Evolutionary conservation across 495 filamentous ascomycete species (phyloP), one percentile per base, ranked within the genome.

Genomic region (Xylaria acuta): DNA sequence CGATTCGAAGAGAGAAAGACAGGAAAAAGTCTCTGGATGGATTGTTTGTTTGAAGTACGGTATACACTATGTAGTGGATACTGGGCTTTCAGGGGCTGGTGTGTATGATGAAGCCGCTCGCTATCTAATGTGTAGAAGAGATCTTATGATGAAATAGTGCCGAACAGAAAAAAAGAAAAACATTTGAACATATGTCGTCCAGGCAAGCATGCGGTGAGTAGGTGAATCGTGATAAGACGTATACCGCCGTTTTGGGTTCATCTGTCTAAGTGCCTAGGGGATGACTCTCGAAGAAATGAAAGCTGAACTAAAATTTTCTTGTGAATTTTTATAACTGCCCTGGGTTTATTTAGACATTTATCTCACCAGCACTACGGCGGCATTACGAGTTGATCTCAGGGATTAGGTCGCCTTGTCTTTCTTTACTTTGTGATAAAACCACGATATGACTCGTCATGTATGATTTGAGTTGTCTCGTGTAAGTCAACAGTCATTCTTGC

Each of bases 101-200:
- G 40, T 30, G n/a, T n/a, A 30, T n/a, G 58, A 40, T 32, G 38
- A 59, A 43, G 43, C 49, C 45, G 27, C 69, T 71, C 69, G 69
- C 59, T 63, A 70, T 64, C 47, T 51, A 53, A 16, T 54, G 38
- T 14, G 25, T 27, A 53, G 45, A 51, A 22, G 22, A 62, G 7
- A 63, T 53, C 30, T 70, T 51, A 38, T 49, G 27, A 69, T 11
- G 22, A 11, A 67, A 34, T 30, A 43, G 12, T 20, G 25, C 1
- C 3, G 5, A 63, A 41, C 6, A 11, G 34, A 8, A 18, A 34
- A 59, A n/a, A 36, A 59, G 4, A 3, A 5, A 63, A 34, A 27
- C 25, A 12, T n/a, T 53, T 51, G 11, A 53, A 67, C 1, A 40
- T 60, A 40, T 72, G 30, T 14, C 3, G 51, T 41, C 40, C 18